phyloP scores from a whole-genome alignment of 352 stramenopile species.

The Aphanomyces euteiches region DNA sequence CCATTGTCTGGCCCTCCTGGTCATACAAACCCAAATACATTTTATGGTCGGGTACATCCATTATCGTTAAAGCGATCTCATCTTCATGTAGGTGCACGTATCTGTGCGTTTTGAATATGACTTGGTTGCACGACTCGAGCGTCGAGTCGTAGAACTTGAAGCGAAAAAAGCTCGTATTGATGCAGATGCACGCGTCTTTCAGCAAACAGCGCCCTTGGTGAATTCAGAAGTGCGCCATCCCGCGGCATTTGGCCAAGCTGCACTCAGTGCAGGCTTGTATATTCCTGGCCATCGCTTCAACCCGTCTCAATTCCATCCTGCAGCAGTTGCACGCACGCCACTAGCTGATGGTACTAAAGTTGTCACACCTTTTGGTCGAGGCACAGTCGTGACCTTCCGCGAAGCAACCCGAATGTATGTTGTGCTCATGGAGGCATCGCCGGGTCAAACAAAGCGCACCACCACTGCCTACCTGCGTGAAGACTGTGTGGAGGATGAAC shows the following conservation, averaged over 20 bases:
- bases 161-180: slow-evolving; percentile 65
- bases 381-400: slow-evolving; percentile 68
- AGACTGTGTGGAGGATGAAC: slow-evolving; percentile 62
- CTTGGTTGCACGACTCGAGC: slow-evolving; percentile 41
- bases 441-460: slow-evolving; percentile 47
- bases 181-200: slow-evolving; percentile 56
- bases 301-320: slow-evolving; percentile 59
- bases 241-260: slow-evolving; percentile 57
- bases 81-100: slow-evolving; percentile 46
- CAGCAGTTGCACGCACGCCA: slow-evolving; percentile 53
- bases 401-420: slow-evolving; percentile 75
- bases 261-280: slow-evolving; percentile 57
- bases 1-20: slow-evolving; percentile 44
- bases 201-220: slow-evolving; percentile 51
- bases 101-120: slow-evolving; percentile 62
- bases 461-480: slow-evolving; percentile 69
- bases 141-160: slow-evolving; percentile 39
- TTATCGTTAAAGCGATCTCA: neutral
- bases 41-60: slow-evolving; percentile 9
- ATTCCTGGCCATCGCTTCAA: slow-evolving; percentile 71
- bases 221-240: slow-evolving; percentile 52
- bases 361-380: slow-evolving; percentile 67
- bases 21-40: neutral
- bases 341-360: slow-evolving; percentile 71
- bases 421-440: slow-evolving; percentile 63